Evolutionary conservation across 179 eudicot genomes (phyloP).

Genomic region (Carnegiea gigantea): DNA sequence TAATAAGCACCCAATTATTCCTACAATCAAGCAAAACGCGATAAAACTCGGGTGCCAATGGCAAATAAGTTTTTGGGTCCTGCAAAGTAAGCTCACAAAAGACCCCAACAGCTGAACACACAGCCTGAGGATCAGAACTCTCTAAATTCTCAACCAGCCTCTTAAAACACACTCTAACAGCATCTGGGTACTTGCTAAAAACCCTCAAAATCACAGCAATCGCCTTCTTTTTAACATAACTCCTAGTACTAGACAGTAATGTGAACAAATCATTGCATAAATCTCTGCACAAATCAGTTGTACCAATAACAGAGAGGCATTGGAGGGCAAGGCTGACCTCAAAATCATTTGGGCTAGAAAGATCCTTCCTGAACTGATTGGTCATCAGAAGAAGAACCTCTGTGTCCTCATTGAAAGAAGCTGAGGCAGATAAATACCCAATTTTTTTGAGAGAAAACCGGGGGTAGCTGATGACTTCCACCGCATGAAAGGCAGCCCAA

Average conservation of each 20-base stretch:
- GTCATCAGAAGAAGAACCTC: constrained; percentile 70
- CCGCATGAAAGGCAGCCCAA: constrained; percentile 69
- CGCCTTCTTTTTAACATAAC: constrained; percentile 65
- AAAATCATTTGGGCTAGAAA: constrained; percentile 48
- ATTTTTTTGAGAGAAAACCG: constrained; percentile 52
- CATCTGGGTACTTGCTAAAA: constrained; percentile 66
- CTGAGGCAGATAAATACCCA: constrained; percentile 71
- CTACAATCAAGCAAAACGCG: constrained; percentile 67
- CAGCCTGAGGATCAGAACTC: constrained; percentile 42
- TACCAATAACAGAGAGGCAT: constrained; percentile 50
- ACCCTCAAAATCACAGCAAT: constrained; percentile 57
- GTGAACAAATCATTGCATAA: constrained; percentile 66
- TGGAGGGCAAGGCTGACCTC: constrained; percentile 71
- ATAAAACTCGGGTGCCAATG: constrained; percentile 86
- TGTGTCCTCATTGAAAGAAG: constrained; percentile 51
- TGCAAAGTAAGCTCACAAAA: constrained; percentile 74
- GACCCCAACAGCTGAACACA: constrained; percentile 67
- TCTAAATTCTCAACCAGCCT: constrained; percentile 83
- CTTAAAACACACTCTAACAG: constrained; percentile 86
- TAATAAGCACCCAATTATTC: constrained; percentile 94
- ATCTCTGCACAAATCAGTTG: constrained; percentile 65
- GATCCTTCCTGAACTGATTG: constrained; percentile 82
- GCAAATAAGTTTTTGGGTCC: constrained; percentile 70
- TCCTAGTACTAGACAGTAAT: constrained; percentile 47
- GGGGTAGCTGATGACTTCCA: constrained; percentile 70